Conservation (phyloP, 164 flowering plant genomes). For the Stephania yunnanensis region DNA sequence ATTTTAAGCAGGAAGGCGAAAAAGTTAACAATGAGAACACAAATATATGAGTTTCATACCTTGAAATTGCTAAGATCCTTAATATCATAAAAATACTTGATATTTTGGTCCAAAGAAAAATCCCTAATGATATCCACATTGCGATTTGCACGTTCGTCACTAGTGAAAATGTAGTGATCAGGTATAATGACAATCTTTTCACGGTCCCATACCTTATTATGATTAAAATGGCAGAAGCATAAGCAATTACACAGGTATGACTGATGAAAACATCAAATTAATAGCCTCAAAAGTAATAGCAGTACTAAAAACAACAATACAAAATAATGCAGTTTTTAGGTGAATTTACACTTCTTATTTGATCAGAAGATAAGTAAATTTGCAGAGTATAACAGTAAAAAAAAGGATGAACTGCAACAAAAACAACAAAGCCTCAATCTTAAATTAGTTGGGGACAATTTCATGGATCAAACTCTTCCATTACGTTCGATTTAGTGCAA, state of each 20-base stretch:
- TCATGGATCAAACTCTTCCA: too few species aligned
- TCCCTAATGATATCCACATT: constrained; percentile 96
- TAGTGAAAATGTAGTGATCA: constrained; percentile 94
- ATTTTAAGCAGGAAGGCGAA: background rate
- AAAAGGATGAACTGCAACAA: background rate
- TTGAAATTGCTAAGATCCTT: constrained; percentile 79
- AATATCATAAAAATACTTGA: constrained; percentile 96
- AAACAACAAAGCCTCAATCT: background rate
- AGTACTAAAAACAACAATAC: background rate
- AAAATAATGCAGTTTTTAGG: background rate
- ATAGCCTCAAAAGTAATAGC: background rate
- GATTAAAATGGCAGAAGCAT: background rate
- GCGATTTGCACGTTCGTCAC: constrained; percentile 91
- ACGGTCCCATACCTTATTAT: constrained; percentile 90
- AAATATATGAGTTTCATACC: constrained; percentile 33
- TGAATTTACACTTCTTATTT: background rate
- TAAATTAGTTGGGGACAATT: background rate
- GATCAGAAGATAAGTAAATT: background rate
- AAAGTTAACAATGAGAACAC: background rate
- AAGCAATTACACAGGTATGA: background rate
- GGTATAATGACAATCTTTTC: constrained; percentile 94
- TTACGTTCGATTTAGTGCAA: too few species aligned
- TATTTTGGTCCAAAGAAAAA: constrained; percentile 78
- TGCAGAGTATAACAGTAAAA: background rate
- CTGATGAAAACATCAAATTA: background rate